A percentile compares a stretch with the other conserved stretches of the same genome.
These are phyloP conservation scores for Infundibulicybe gibba DNA, from an alignment of 768 basidiomycete genomes.

Conservation along the genomic window DNA sequence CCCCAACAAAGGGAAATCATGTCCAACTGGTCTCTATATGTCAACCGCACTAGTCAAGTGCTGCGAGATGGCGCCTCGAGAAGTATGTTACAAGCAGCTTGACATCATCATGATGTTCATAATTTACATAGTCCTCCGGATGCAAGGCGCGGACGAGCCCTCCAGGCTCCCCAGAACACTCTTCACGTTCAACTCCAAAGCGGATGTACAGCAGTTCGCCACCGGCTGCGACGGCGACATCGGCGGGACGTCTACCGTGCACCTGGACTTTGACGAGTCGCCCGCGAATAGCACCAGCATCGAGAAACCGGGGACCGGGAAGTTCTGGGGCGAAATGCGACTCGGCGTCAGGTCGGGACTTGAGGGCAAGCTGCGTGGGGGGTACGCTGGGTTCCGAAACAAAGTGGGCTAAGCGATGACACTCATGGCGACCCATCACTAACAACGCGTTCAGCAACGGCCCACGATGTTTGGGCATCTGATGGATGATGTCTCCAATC, in stretches of 20 bases:
- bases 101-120: neutral
- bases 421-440: neutral
- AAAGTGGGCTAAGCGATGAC: slow-evolving; percentile 44
- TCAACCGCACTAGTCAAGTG: slow-evolving; percentile 34
- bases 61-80: slow-evolving; percentile 28
- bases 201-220: slow-evolving; percentile 61
- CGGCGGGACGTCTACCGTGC: slow-evolving; percentile 77
- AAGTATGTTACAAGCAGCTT: slow-evolving; percentile 19
- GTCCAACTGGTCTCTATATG: slow-evolving; percentile 32
- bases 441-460: slow-evolving; percentile 41
- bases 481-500: slow-evolving; percentile 78
- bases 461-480: slow-evolving; percentile 87
- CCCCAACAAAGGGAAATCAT: no score
- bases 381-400: slow-evolving; percentile 90
- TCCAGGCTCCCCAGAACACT: slow-evolving; percentile 60
- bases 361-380: slow-evolving; percentile 68
- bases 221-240: slow-evolving; percentile 88
- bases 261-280: slow-evolving; percentile 65
- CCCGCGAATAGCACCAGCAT: slow-evolving; percentile 40
- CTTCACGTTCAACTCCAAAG: slow-evolving; percentile 56
- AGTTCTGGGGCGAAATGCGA: slow-evolving; percentile 81
- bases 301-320: slow-evolving; percentile 49
- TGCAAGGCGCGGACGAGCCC: slow-evolving; percentile 72
- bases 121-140: slow-evolving; percentile 54
- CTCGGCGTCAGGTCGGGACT: slow-evolving; percentile 65